phyloP scores from a whole-genome alignment of 495 filamentous ascomycete genomes.

The Durotheca rogersii region DNA sequence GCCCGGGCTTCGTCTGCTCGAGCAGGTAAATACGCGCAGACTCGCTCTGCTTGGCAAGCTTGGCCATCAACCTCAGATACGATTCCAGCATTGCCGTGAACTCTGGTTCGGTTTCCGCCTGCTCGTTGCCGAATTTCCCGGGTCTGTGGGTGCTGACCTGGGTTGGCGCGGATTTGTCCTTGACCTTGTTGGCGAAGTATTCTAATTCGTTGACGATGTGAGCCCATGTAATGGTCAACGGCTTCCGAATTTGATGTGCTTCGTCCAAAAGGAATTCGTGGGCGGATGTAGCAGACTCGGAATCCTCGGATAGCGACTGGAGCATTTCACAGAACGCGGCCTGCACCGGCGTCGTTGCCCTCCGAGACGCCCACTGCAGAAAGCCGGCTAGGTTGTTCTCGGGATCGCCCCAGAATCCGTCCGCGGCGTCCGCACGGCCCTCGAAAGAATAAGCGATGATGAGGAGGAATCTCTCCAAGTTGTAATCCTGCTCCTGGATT shows the following conservation, averaged over 20 bases:
- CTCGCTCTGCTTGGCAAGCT: constrained; percentile 68
- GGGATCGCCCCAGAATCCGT: constrained; percentile 83
- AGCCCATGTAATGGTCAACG: constrained; percentile 80
- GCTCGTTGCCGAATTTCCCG: constrained; percentile 55
- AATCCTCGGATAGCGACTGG: constrained; percentile 75
- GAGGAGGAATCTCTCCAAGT: constrained; percentile 87
- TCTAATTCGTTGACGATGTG: constrained; percentile 90
- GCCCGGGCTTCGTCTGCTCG: constrained; percentile 58
- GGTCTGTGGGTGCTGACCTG: constrained; percentile 58
- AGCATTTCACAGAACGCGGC: constrained; percentile 97
- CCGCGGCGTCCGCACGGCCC: constrained; percentile 73
- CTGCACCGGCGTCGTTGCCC: constrained; percentile 88
- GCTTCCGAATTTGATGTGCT: constrained; percentile 70
- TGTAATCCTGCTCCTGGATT: constrained; percentile 70
- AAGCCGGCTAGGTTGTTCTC: constrained; percentile 93
- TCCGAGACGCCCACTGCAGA: constrained; percentile 88
- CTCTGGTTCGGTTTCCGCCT: constrained; percentile 75
- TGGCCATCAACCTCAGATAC: constrained; percentile 82
- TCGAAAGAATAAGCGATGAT: constrained; percentile 92
- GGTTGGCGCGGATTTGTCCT: constrained; percentile 58
- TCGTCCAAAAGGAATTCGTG: constrained; percentile 91
- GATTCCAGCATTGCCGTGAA: constrained; percentile 88
- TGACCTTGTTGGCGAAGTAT: constrained; percentile 68
- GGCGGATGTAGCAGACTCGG: constrained; percentile 73
- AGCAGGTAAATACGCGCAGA: constrained; percentile 69